Conservation (phyloP, 805 yeast species). For the Kazachstania psychrophila region DNA sequence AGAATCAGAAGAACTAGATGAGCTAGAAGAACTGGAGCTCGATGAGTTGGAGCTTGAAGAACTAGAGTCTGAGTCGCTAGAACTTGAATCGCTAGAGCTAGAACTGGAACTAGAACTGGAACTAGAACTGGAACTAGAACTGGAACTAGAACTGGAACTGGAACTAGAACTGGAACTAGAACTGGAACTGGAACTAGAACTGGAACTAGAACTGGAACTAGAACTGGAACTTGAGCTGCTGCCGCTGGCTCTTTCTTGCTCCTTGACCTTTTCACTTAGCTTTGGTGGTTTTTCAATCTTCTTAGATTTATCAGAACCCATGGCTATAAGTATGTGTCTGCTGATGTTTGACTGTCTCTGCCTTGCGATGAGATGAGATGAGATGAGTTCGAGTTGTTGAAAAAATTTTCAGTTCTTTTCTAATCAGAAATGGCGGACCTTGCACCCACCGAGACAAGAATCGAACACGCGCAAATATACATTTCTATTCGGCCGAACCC, state of each 20-base stretch:
- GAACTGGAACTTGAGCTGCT: constrained; percentile 3
- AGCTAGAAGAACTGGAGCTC: constrained; percentile 5
- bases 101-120: constrained; percentile 11
- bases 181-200: constrained; percentile 5
- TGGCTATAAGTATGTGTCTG: too few relatives aligned
- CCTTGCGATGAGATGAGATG: too few relatives aligned
- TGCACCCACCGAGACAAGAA: too few relatives aligned
- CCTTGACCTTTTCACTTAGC: constrained; percentile 21
- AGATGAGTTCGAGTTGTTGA: too few relatives aligned
- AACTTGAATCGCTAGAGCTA: constrained; percentile 11
- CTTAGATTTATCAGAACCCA: too few relatives aligned
- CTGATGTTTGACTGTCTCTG: too few relatives aligned
- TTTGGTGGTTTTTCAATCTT: constrained; percentile 20
- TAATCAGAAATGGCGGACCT: too few relatives aligned
- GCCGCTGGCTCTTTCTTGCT: constrained; percentile 12
- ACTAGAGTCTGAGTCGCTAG: constrained; percentile 9
- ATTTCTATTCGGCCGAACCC: too few relatives aligned
- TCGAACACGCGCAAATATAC: too few relatives aligned
- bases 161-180: constrained; percentile 41
- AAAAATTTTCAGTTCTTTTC: too few relatives aligned
- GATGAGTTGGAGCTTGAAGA: constrained; percentile 8
- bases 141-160: constrained; percentile 10
- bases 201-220: constrained; percentile 7
- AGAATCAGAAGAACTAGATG: constrained; percentile 7
- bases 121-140: constrained; percentile 3